phyloP scores from a whole-genome alignment of 179 eudicot species.

The Vitellaria paradoxa region DNA sequence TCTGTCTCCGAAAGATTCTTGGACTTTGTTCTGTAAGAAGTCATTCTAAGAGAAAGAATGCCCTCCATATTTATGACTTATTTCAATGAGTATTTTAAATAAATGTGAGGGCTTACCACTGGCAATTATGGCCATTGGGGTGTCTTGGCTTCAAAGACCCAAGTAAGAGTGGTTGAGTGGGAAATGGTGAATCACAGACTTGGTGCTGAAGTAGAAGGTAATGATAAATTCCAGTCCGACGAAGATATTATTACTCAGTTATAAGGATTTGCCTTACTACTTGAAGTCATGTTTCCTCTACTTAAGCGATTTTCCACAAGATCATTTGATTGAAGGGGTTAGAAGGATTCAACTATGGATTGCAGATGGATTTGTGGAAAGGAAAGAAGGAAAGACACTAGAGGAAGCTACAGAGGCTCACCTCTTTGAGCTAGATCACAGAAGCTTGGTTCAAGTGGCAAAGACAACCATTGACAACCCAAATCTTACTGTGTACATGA shows the following conservation, averaged over 20 bases:
- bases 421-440: conserved; percentile 14
- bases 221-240: conserved; percentile 6
- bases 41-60: conserved; percentile 2
- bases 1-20: conserved; percentile 10
- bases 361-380: conserved; percentile 22
- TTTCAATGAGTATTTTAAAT: conserved; percentile 5
- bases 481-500: conserved; percentile 15
- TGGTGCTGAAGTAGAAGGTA: no score
- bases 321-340: conserved; percentile 9
- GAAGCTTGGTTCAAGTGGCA: conserved; percentile 22
- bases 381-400: no score
- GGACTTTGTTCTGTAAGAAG: conserved; percentile 17
- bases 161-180: conserved; percentile 10
- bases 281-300: no score
- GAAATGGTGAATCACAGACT: no score
- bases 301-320: conserved; percentile 20
- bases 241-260: conserved; percentile 18
- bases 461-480: not conserved
- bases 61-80: no score
- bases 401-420: conserved; percentile 21
- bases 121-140: conserved; percentile 23
- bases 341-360: conserved; percentile 15
- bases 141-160: conserved; percentile 14
- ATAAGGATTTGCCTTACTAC: conserved; percentile 17
- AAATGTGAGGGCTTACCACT: conserved; percentile 22